These are phyloP conservation scores for Chenopodium berlandieri DNA, from an alignment of 148 eudicot species.

Conservation along the genomic window DNA sequence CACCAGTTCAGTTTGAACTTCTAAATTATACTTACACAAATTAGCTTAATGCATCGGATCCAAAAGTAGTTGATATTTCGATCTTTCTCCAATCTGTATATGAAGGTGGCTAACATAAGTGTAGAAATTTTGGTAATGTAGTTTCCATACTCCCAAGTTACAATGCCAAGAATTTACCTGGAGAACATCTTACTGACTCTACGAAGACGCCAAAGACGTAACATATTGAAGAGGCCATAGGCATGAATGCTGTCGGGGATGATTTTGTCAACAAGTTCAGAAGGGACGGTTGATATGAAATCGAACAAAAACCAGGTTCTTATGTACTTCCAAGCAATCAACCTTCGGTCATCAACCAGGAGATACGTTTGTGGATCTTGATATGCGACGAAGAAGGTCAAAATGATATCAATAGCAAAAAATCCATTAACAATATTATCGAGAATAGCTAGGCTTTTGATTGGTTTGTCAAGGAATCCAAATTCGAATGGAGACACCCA, in stretches of 20 bases:
- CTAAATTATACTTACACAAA: constrained; percentile 55
- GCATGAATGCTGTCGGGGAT: constrained; percentile 37
- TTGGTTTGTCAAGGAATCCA: constrained; percentile 42
- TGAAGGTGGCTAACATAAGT: background rate
- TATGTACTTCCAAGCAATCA: constrained; percentile 61
- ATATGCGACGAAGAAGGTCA: constrained; percentile 78
- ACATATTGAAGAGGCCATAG: constrained; percentile 71
- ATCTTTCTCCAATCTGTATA: constrained; percentile 77
- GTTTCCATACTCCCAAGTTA: background rate
- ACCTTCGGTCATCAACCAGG: constrained; percentile 52
- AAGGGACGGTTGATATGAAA: constrained; percentile 62
- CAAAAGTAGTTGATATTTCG: constrained; percentile 57
- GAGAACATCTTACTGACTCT: constrained; percentile 76
- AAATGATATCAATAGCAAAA: constrained; percentile 58
- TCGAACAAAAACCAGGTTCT: constrained; percentile 63
- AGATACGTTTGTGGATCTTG: constrained; percentile 62
- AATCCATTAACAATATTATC: constrained; percentile 66
- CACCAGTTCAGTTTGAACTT: background rate
- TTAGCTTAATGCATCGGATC: constrained; percentile 64
- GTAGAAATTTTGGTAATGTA: background rate
- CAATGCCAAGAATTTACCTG: constrained; percentile 37
- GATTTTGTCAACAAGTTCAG: constrained; percentile 46
- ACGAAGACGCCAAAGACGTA: constrained; percentile 89
- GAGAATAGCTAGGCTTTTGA: constrained; percentile 35
- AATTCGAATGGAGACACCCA: constrained; percentile 73